Percentiles rank a stretch among this genome's conserved stretches.
phyloP scores from a whole-genome alignment of 2,329 filamentous ascomycete species.

The Chrysoporthe austroafricana region DNA sequence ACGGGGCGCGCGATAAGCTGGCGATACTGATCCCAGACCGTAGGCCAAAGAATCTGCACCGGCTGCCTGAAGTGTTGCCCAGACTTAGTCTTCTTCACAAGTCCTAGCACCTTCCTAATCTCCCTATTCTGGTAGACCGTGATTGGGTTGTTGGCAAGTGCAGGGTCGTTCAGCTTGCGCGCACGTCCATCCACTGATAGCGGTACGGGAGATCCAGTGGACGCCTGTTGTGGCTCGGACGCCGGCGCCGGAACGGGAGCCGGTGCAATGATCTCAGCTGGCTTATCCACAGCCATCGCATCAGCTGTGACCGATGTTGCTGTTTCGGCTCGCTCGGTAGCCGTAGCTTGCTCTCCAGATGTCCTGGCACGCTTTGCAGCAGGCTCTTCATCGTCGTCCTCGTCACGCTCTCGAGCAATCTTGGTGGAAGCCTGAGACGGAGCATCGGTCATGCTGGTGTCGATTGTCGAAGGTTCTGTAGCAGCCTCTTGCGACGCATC shows the following conservation, averaged over 20 bases:
- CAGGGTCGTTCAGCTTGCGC: conserved; percentile 46
- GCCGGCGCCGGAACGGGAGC: conserved; percentile 36
- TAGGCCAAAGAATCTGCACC: conserved; percentile 75
- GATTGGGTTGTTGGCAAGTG: conserved; percentile 53
- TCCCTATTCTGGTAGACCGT: conserved; percentile 64
- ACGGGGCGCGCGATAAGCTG: conserved; percentile 68
- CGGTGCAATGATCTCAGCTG: conserved; percentile 35
- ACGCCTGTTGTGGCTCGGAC: conserved; percentile 35
- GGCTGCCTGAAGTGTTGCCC: conserved; percentile 76
- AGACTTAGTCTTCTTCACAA: conserved; percentile 84
- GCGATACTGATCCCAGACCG: conserved; percentile 72
- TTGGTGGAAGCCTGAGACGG: conserved; percentile 55
- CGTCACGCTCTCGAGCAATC: conserved; percentile 75
- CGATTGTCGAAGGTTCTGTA: conserved; percentile 36
- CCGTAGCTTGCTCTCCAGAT: conserved; percentile 35
- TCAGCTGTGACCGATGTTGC: conserved; percentile 37
- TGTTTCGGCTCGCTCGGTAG: conserved; percentile 48
- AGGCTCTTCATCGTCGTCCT: conserved; percentile 69
- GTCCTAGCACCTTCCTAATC: conserved; percentile 67
- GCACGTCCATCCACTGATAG: conserved; percentile 35
- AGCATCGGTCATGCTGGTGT: conserved; percentile 48
- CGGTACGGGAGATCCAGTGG: conserved; percentile 37
- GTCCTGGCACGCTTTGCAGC: conserved; percentile 82
- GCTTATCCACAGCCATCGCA: conserved; percentile 36
- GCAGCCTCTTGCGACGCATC: conserved; percentile 41